Conservation (phyloP, 179 eudicot genomes). For the Silene coronaria region DNA sequence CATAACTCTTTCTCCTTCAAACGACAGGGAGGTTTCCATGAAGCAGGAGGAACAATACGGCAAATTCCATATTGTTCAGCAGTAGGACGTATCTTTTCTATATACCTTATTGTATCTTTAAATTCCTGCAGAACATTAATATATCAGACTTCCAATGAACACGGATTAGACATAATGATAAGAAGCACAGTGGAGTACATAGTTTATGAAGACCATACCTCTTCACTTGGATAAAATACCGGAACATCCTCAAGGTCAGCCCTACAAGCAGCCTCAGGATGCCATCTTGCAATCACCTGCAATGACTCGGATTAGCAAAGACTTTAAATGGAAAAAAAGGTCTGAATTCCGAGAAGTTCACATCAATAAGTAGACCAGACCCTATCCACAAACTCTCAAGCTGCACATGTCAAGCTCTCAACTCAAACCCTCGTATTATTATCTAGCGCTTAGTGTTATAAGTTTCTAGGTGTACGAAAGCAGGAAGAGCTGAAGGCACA, state of each 20-base stretch:
- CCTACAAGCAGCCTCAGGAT: conserved; percentile 63
- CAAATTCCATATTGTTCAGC: conserved; percentile 95
- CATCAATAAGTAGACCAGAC: neutral
- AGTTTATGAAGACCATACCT: conserved; percentile 42
- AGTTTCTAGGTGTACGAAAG: neutral
- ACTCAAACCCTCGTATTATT: neutral
- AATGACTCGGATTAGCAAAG: conserved; percentile 12
- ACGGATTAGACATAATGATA: neutral
- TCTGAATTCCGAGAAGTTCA: neutral
- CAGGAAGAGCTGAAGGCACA: neutral
- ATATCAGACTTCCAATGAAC: conserved; percentile 12
- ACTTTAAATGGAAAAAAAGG: conserved; percentile 50
- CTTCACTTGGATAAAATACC: conserved; percentile 83
- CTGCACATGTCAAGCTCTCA: neutral
- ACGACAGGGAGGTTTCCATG: conserved; percentile 92
- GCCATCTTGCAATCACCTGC: conserved; percentile 92
- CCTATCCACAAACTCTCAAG: neutral
- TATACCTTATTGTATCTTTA: conserved; percentile 69
- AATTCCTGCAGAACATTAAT: conserved; percentile 56
- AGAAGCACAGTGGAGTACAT: conserved; percentile 1
- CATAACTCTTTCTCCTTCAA: conserved; percentile 59
- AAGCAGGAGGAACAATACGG: conserved; percentile 88
- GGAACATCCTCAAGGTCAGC: conserved; percentile 85
- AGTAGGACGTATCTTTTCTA: conserved; percentile 59
- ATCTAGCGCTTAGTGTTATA: neutral